Evolutionary conservation across 352 stramenopile species (phyloP).

Genomic region (Blastocystis sp.): DNA sequence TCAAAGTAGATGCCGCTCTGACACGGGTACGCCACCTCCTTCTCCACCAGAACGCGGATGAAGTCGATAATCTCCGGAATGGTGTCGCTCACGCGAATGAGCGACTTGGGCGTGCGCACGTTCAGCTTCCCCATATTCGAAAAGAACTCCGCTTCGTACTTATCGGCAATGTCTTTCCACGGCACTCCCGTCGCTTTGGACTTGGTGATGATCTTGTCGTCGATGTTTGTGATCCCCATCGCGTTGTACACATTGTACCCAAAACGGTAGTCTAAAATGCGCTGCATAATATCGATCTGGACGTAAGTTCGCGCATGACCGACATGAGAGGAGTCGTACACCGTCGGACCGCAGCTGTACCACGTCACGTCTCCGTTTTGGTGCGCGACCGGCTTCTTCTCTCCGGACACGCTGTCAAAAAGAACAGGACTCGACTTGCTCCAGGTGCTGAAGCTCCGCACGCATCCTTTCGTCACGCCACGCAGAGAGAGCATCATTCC

Average conservation of each 20-base stretch:
- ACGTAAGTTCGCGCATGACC: constrained; percentile 93
- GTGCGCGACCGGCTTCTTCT: constrained; percentile 4
- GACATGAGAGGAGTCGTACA: constrained; percentile 96
- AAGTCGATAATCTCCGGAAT: constrained; percentile 86
- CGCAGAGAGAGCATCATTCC: not conserved
- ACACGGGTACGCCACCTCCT: constrained; percentile 85
- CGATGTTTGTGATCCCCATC: constrained; percentile 90
- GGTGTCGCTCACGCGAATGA: constrained; percentile 85
- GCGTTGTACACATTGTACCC: constrained; percentile 58
- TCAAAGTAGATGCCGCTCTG: constrained; percentile 89
- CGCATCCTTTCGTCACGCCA: not conserved
- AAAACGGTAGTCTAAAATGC: constrained; percentile 84
- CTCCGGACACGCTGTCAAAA: constrained; percentile 49
- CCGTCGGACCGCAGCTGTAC: constrained; percentile 99
- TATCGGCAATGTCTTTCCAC: constrained; percentile 78
- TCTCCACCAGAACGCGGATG: constrained; percentile 84
- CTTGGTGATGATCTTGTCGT: constrained; percentile 97
- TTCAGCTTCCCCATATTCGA: constrained; percentile 93
- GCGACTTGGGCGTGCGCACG: constrained; percentile 79
- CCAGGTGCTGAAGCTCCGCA: not conserved
- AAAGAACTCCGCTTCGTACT: constrained; percentile 93
- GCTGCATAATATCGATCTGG: constrained; percentile 90
- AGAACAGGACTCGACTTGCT: not conserved
- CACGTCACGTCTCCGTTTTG: constrained; percentile 85
- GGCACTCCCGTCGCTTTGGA: constrained; percentile 82